Conservation (phyloP, 2,329 filamentous ascomycete species). For the Tolypocladium ovalisporum region DNA sequence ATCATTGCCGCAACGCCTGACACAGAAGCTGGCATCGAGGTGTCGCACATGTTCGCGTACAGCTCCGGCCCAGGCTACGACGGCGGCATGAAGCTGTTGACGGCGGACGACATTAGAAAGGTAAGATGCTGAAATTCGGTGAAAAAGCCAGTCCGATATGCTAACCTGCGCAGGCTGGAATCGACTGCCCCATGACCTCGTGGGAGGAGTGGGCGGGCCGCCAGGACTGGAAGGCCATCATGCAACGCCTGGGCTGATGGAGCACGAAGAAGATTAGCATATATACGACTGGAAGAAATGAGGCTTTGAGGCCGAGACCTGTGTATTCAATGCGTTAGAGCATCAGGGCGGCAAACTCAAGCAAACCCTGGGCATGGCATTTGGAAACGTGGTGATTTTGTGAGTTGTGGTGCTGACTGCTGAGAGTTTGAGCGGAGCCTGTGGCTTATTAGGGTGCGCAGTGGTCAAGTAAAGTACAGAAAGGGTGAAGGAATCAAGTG, state of each 20-base stretch:
- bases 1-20: slow-evolving; percentile 27
- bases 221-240: slow-evolving; percentile 21
- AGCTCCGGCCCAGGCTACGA: slow-evolving; percentile 37
- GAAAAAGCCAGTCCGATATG: too few species aligned
- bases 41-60: slow-evolving; percentile 35
- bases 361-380: too few species aligned
- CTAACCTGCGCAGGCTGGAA: slow-evolving; percentile 21
- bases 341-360: background rate
- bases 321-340: background rate
- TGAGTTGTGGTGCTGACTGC: too few species aligned
- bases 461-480: background rate
- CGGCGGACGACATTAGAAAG: slow-evolving; percentile 29
- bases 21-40: slow-evolving; percentile 29
- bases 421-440: background rate
- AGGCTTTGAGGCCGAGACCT: background rate
- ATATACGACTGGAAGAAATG: background rate
- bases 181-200: slow-evolving; percentile 31
- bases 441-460: background rate
- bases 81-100: slow-evolving; percentile 31
- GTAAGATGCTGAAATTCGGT: slow-evolving; percentile 15
- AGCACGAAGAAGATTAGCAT: background rate
- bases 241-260: background rate
- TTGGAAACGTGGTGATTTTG: background rate
- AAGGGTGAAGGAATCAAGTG: background rate
- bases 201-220: slow-evolving; percentile 23